These are phyloP conservation scores for Trichoderma cornu-damae DNA, from an alignment of 2,329 filamentous ascomycete species.

Conservation along the genomic window DNA sequence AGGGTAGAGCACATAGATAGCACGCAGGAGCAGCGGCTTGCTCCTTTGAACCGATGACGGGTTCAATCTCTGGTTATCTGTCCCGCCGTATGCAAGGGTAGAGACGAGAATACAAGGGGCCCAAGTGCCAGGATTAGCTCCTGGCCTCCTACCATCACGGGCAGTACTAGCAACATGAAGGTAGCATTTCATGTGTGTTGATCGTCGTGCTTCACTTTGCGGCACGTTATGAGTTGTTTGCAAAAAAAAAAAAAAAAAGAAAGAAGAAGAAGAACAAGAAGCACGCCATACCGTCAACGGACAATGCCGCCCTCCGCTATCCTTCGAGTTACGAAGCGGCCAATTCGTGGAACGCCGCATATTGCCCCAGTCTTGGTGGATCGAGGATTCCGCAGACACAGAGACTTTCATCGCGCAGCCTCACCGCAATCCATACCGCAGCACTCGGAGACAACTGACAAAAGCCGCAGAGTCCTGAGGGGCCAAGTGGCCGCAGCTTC, in stretches of 20 bases:
- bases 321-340: neutral
- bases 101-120: neutral
- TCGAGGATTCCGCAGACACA: slow-evolving; percentile 2
- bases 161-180: too few species aligned
- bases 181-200: too few species aligned
- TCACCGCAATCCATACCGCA: neutral
- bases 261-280: too few species aligned
- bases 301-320: neutral
- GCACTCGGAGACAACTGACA: neutral
- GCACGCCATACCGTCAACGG: too few species aligned
- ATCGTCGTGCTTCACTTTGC: too few species aligned
- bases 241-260: too few species aligned
- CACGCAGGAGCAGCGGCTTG: too few species aligned
- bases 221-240: too few species aligned
- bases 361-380: neutral
- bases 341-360: neutral
- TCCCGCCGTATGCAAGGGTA: neutral
- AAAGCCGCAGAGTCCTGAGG: neutral
- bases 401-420: neutral
- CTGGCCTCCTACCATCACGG: neutral
- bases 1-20: too few species aligned
- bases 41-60: neutral
- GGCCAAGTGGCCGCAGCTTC: neutral
- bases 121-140: too few species aligned
- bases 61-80: neutral